Base-by-base conservation (phyloP, 768 basidiomycete genomes). In the Lyophyllum semitale region DNA sequence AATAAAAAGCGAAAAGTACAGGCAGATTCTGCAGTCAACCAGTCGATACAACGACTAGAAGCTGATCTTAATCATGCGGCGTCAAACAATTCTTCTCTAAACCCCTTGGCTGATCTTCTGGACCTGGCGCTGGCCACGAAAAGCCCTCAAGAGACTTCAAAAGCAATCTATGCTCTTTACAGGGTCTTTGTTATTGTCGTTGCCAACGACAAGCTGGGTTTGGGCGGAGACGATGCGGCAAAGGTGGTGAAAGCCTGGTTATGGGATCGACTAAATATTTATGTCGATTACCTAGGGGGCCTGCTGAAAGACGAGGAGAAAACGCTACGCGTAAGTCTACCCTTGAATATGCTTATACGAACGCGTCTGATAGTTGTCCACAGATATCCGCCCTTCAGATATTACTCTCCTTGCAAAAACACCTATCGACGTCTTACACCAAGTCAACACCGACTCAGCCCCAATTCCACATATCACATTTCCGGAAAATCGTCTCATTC, bases 151-250 rank as follows among this genome's bases (percentile, higher is more conserved):
- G 77, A 82, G 26, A 80, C 84, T 13, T 89, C 77, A 17, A 93
- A 89, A 66, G 86, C 83, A 1, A 80, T 94, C 17, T 96, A 93
- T 71, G 87, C 93, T 0, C 68, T 90, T 5, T 95, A 96, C 68
- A 75, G 95, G 35, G 53, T 64, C 23, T 57, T 63, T 30, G 49
- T 58, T 38, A 63, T 68, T 17, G 57, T 63, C 0, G 58, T 63
- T 13, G 30, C 56, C 17, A 37, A 77, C 27, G 82, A 85, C 2
- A 83, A 85, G 58, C 72, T 93, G 13, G 75, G 74, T 32, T 51
- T 72, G 30, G 73, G 74, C 25, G 77, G 76, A 15, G 74, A 82
- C 30, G 85, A 84, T 25, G 81, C 80, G 15, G 80, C 82, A 37
- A 83, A 83, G 61, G 77, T 81, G 17, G 89, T 94, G 7, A 84